Conservation (phyloP, 2,329 filamentous ascomycete genomes). For the Thelonectria olida region DNA sequence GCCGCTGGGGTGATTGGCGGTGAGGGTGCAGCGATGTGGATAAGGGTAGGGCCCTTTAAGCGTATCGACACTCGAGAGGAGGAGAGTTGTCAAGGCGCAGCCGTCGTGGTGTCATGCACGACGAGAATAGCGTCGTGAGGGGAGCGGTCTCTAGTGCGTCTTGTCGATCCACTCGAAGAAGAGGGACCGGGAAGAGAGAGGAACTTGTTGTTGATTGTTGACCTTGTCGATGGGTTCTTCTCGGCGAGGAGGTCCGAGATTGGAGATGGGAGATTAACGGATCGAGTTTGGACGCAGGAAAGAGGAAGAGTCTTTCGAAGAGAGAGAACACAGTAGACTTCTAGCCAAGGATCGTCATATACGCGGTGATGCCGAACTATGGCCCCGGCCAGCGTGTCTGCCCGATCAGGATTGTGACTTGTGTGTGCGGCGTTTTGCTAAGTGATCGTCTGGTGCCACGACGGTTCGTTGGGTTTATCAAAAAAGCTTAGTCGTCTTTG, state of each 20-base stretch:
- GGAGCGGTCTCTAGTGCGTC: conserved; percentile 3
- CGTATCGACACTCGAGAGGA: background rate
- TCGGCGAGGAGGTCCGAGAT: background rate
- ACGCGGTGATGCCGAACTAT: background rate
- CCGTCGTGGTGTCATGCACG: conserved; percentile 39
- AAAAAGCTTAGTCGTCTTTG: background rate
- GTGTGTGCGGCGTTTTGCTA: background rate
- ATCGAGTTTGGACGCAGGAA: too few relatives aligned
- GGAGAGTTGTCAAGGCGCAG: conserved; percentile 24
- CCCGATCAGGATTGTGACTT: background rate
- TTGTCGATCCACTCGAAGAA: conserved; percentile 2
- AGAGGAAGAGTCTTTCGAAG: background rate
- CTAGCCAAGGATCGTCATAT: background rate
- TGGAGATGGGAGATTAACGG: background rate
- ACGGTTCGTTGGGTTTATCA: background rate
- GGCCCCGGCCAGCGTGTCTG: background rate
- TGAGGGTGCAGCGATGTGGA: conserved; percentile 28
- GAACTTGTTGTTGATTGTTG: background rate
- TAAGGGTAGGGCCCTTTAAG: conserved; percentile 11
- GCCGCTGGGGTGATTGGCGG: conserved; percentile 36
- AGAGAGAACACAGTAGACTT: background rate
- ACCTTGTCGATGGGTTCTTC: background rate
- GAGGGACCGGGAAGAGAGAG: background rate
- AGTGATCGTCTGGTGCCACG: background rate
- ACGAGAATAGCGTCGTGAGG: conserved; percentile 34